Evolutionary conservation across 768 basidiomycete species (phyloP).

Genomic region (Panaeolus papilionaceus): DNA sequence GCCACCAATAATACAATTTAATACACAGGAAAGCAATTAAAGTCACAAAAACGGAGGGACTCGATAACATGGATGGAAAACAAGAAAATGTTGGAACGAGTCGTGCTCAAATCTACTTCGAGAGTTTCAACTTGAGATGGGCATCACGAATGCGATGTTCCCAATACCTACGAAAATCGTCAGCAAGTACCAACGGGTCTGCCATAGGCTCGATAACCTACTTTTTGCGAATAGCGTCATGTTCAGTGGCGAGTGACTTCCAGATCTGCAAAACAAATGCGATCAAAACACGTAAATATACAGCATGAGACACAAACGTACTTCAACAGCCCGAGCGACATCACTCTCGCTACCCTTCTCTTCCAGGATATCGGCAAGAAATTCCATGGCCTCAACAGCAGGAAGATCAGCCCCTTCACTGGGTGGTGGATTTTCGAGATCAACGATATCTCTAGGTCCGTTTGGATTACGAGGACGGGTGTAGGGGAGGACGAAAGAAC

Average conservation of each 20-base stretch:
- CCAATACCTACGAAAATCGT: conserved; percentile 65
- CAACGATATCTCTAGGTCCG: conserved; percentile 51
- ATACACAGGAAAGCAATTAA: neutral
- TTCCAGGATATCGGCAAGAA: conserved; percentile 80
- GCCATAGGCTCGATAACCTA: conserved; percentile 32
- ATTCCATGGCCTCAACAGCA: conserved; percentile 81
- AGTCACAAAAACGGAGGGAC: neutral
- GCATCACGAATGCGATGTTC: conserved; percentile 71
- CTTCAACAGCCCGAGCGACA: conserved; percentile 55
- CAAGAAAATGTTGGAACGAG: neutral
- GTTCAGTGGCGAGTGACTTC: conserved; percentile 69
- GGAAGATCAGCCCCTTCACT: conserved; percentile 72
- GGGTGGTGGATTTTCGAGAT: conserved; percentile 79
- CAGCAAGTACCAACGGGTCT: neutral
- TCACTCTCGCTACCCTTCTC: conserved; percentile 54
- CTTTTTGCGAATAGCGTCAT: conserved; percentile 82
- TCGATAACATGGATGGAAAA: too few species aligned
- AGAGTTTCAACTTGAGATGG: conserved; percentile 19
- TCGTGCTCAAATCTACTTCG: neutral
- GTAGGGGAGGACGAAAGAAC: conserved; percentile 72
- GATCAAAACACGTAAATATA: conserved; percentile 12
- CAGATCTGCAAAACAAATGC: conserved; percentile 57
- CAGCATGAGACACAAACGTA: conserved; percentile 32
- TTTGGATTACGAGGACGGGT: conserved; percentile 38
- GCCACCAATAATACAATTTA: too few species aligned